Percentiles rank a stretch among this genome's conserved stretches.
Evolutionary conservation across 805 yeast genomes (phyloP).

Genomic region (Ogataea chonburiensis): DNA sequence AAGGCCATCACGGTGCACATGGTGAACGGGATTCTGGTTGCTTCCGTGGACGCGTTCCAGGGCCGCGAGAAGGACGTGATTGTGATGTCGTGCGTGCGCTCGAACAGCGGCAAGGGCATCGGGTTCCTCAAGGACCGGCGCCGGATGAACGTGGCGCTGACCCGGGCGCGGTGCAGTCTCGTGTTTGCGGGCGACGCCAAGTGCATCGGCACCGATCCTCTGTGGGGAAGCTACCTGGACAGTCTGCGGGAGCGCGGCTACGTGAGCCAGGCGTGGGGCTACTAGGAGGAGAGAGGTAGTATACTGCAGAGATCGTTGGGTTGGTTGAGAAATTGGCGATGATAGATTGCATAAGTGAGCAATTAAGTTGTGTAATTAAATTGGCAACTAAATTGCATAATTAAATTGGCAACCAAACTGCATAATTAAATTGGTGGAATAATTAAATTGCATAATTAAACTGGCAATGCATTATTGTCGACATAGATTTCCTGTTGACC

Average conservation of each 20-base stretch:
- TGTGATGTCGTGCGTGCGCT: conserved; percentile 75
- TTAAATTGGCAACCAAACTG: no score
- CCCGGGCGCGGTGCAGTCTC: conserved; percentile 64
- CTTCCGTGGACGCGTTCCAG: conserved; percentile 86
- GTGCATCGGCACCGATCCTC: conserved; percentile 44
- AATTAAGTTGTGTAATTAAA: no score
- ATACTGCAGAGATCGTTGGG: no score
- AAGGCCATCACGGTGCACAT: conserved; percentile 44
- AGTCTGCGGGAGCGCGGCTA: conserved; percentile 37
- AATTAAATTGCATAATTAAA: no score
- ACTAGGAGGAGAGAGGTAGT: background rate
- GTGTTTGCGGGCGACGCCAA: conserved; percentile 61
- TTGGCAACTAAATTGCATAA: no score
- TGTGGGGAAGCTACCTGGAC: conserved; percentile 52
- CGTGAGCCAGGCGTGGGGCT: conserved; percentile 24
- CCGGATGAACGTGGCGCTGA: conserved; percentile 69
- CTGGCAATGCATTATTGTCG: no score
- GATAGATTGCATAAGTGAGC: no score
- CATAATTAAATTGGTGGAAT: no score
- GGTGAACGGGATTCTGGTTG: conserved; percentile 46
- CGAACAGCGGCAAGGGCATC: conserved; percentile 50
- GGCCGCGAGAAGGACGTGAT: conserved; percentile 87
- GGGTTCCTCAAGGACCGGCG: conserved; percentile 64
- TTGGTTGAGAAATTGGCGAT: no score
- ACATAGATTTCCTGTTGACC: no score